A percentile compares a stretch with the other conserved stretches of the same genome.
Evolutionary conservation across 192 early-diverging fungal genomes (phyloP).

Genomic region (Gorgonomyces haynaldii): DNA sequence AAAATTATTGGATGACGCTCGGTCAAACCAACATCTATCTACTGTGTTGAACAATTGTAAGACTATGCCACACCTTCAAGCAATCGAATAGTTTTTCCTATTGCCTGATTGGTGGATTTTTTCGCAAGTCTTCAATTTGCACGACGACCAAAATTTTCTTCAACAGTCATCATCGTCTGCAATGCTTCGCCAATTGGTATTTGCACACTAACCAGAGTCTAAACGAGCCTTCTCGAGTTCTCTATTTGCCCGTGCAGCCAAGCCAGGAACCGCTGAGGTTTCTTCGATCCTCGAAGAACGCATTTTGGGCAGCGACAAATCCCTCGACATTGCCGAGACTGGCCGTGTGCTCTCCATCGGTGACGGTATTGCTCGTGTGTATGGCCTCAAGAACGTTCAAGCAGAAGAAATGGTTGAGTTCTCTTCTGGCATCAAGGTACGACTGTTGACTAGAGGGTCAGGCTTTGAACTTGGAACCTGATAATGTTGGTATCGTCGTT

Average conservation of each 20-base stretch:
- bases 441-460: constrained; percentile 62
- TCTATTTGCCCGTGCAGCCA: neutral
- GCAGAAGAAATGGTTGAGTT: constrained; percentile 99
- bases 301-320: constrained; percentile 74
- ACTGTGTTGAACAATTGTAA: too few relatives aligned
- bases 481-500: constrained; percentile 99
- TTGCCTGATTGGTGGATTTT: too few relatives aligned
- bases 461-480: constrained; percentile 98
- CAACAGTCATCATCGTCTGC: too few relatives aligned
- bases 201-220: too few relatives aligned
- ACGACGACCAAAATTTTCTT: too few relatives aligned
- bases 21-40: too few relatives aligned
- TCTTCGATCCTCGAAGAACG: constrained; percentile 96
- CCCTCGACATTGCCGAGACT: constrained; percentile 91
- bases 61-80: too few relatives aligned
- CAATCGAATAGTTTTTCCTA: too few relatives aligned
- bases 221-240: neutral
- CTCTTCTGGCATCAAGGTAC: constrained; percentile 93
- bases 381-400: constrained; percentile 95
- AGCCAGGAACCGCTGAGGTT: constrained; percentile 56
- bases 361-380: constrained; percentile 99
- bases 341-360: constrained; percentile 98
- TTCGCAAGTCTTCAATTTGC: too few relatives aligned
- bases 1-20: too few relatives aligned
- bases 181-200: too few relatives aligned